Conservation (phyloP, 1,284 basidiomycete genomes). For the Trametes sp. region DNA sequence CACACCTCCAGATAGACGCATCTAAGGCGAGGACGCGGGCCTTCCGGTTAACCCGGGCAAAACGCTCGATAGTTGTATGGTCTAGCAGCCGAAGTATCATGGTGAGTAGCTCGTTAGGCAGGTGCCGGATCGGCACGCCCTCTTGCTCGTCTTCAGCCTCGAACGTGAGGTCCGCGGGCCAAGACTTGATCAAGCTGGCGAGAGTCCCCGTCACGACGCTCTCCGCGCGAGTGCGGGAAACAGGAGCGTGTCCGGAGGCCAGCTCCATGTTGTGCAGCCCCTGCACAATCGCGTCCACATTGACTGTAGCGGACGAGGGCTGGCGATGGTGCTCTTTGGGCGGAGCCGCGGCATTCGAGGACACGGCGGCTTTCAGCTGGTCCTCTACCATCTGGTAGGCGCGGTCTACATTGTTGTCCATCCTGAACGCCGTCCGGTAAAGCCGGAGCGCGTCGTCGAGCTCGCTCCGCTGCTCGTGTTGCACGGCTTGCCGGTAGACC, state of each 20-base stretch:
- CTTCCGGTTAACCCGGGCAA: slow-evolving; percentile 75
- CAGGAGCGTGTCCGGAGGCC: slow-evolving; percentile 20
- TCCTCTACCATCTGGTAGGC: slow-evolving; percentile 65
- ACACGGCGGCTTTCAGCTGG: slow-evolving; percentile 26
- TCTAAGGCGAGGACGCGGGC: slow-evolving; percentile 76
- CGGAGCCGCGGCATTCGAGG: slow-evolving; percentile 27
- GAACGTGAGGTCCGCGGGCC: slow-evolving; percentile 64
- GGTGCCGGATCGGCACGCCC: slow-evolving; percentile 58
- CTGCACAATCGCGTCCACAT: slow-evolving; percentile 22
- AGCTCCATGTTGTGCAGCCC: slow-evolving; percentile 26
- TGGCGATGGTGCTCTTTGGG: slow-evolving; percentile 24
- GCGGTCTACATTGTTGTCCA: slow-evolving; percentile 74
- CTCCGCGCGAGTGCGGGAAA: slow-evolving; percentile 32
- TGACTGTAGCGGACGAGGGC: slow-evolving; percentile 9
- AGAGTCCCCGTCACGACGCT: slow-evolving; percentile 48
- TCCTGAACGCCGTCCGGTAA: slow-evolving; percentile 82
- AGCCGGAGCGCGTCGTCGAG: slow-evolving; percentile 77
- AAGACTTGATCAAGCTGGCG: slow-evolving; percentile 54
- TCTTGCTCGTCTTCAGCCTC: slow-evolving; percentile 72
- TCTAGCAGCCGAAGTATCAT: slow-evolving; percentile 71
- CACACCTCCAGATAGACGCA: slow-evolving; percentile 78
- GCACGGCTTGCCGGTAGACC: slow-evolving; percentile 74
- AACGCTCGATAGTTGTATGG: slow-evolving; percentile 75
- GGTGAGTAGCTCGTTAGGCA: slow-evolving; percentile 83
- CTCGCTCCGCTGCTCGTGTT: slow-evolving; percentile 75